Evolutionary conservation across 176 grass and related monocot genomes (phyloP).

Genomic region (Ensete ventricosum): DNA sequence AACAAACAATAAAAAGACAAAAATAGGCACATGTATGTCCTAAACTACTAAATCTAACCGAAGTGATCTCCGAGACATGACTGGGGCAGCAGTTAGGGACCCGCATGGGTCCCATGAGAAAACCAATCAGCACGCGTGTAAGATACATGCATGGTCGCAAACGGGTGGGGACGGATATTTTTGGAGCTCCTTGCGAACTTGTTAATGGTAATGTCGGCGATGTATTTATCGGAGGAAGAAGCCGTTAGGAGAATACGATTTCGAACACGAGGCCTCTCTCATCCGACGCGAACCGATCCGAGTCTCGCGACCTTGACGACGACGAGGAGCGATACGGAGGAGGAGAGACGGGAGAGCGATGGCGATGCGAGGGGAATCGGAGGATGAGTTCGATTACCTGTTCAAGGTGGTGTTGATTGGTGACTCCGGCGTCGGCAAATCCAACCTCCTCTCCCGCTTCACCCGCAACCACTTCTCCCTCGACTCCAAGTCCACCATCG

Average conservation of each 20-base stretch:
- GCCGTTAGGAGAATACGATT: neutral
- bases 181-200: too few species aligned
- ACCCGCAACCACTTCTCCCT: slow-evolving; percentile 6
- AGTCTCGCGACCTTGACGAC: neutral
- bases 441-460: slow-evolving; percentile 11
- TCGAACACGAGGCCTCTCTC: neutral
- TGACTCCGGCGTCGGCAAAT: slow-evolving; percentile 11
- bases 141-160: too few species aligned
- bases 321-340: neutral
- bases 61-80: too few species aligned
- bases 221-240: neutral
- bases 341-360: neutral
- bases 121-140: too few species aligned
- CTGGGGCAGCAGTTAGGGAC: too few species aligned
- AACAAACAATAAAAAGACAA: too few species aligned
- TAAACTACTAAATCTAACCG: too few species aligned
- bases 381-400: slow-evolving; percentile 7
- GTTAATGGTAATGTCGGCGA: neutral
- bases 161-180: too few species aligned
- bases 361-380: neutral
- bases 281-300: neutral
- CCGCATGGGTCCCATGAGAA: too few species aligned
- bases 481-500: slow-evolving; percentile 13
- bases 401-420: slow-evolving; percentile 10
- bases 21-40: too few species aligned